These are phyloP conservation scores for Phytopythium kandeliae DNA, from an alignment of 352 stramenopile genomes.

Conservation along the genomic window DNA sequence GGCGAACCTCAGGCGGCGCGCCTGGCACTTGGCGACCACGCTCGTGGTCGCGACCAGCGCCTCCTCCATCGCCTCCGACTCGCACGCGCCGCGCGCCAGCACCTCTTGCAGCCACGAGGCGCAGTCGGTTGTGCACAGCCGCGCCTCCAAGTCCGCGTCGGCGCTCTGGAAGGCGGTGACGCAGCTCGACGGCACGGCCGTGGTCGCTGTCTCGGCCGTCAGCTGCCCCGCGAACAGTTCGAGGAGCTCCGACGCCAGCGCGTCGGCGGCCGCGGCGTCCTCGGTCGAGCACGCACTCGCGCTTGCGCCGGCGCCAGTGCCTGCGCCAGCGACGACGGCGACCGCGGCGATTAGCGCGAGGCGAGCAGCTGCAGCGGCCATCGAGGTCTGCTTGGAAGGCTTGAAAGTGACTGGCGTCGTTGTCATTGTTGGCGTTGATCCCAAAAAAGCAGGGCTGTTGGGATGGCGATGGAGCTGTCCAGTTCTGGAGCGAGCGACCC, in stretches of 20 bases:
- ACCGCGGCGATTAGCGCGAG: neutral
- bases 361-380: neutral
- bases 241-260: neutral
- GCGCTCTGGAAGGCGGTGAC: conserved; percentile 5
- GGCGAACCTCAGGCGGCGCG: conserved; percentile 1
- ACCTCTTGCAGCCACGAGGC: conserved; percentile 13
- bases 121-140: conserved; percentile 13
- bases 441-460: too few species aligned
- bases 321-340: neutral
- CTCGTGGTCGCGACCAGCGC: conserved; percentile 6
- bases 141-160: neutral
- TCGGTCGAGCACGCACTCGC: conserved; percentile 1
- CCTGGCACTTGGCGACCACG: conserved; percentile 8
- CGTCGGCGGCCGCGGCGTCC: neutral
- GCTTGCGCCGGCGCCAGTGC: neutral
- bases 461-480: too few species aligned
- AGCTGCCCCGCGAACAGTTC: neutral
- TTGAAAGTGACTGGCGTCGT: too few species aligned
- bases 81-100: conserved; percentile 13
- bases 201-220: neutral
- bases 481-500: too few species aligned
- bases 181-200: conserved; percentile 4
- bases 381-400: too few species aligned
- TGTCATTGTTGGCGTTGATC: too few species aligned
- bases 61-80: conserved; percentile 16